Percentiles rank a stretch among this genome's conserved stretches.
Evolutionary conservation across 176 grass and related monocot species (phyloP).

Genomic region (Ananas comosus): DNA sequence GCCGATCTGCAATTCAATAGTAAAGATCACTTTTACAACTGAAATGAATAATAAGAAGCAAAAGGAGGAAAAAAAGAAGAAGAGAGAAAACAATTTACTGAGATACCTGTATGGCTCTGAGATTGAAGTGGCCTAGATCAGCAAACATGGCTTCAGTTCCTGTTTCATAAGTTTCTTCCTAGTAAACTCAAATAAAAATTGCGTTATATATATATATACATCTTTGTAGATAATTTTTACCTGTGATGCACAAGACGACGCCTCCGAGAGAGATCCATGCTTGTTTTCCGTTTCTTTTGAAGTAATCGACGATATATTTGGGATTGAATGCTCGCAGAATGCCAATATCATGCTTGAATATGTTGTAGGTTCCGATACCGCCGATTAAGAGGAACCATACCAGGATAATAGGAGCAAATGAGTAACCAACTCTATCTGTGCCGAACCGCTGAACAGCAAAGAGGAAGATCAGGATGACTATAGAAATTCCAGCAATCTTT

Average conservation of each 20-base stretch:
- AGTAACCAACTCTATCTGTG: slow-evolving; percentile 68
- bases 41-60: background rate
- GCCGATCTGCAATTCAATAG: slow-evolving; percentile 38
- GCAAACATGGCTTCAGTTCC: slow-evolving; percentile 80
- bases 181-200: too few relatives aligned
- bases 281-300: slow-evolving; percentile 55
- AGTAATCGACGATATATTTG: slow-evolving; percentile 59
- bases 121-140: slow-evolving; percentile 69
- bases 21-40: too few relatives aligned
- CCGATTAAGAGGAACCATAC: slow-evolving; percentile 57
- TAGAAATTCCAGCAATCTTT: slow-evolving; percentile 43
- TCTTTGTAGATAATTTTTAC: slow-evolving; percentile 11
- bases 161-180: background rate
- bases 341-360: slow-evolving; percentile 39
- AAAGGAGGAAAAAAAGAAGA: background rate
- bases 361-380: slow-evolving; percentile 54
- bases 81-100: background rate
- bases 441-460: slow-evolving; percentile 54
- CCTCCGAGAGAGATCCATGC: slow-evolving; percentile 75
- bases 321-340: slow-evolving; percentile 62
- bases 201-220: too few relatives aligned
- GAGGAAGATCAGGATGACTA: slow-evolving; percentile 49
- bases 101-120: slow-evolving; percentile 56
- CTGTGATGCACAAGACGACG: slow-evolving; percentile 66
- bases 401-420: slow-evolving; percentile 57